Evolutionary conservation across 2,329 filamentous ascomycete genomes (phyloP).

Genomic region (Hortaea sp.): DNA sequence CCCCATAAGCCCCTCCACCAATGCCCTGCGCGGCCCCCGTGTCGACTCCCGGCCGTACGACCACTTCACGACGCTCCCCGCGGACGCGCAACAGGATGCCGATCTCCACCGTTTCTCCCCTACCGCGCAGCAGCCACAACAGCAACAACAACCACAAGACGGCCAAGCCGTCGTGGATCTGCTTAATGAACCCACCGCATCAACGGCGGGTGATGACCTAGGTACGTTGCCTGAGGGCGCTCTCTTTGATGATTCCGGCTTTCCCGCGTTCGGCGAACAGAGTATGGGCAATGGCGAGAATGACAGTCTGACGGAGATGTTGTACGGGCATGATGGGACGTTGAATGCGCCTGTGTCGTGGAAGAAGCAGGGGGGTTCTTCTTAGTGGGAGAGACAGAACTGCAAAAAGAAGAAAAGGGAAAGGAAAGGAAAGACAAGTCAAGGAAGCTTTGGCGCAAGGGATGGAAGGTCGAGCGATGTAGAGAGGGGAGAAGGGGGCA

Average conservation of each 20-base stretch:
- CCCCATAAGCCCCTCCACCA: slow-evolving; percentile 10
- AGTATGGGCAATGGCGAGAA: slow-evolving; percentile 1
- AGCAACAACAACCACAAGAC: slow-evolving; percentile 12
- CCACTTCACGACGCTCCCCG: slow-evolving; percentile 5
- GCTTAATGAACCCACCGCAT: slow-evolving; percentile 12
- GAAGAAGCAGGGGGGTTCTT: not conserved
- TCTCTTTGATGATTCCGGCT: slow-evolving; percentile 4
- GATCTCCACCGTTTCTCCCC: slow-evolving; percentile 13
- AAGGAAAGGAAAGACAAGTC: too few species aligned
- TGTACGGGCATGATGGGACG: slow-evolving; percentile 8
- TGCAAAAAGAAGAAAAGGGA: too few species aligned
- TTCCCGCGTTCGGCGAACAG: not conserved
- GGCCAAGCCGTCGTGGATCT: slow-evolving; percentile 26
- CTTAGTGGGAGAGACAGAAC: too few species aligned
- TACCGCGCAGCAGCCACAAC: not conserved
- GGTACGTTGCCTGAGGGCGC: slow-evolving; percentile 6
- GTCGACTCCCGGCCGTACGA: not conserved
- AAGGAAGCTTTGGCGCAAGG: not conserved
- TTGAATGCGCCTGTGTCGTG: not conserved
- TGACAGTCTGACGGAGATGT: slow-evolving; percentile 5
- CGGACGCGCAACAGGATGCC: slow-evolving; percentile 17
- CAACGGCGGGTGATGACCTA: slow-evolving; percentile 6
- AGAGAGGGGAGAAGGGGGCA: not conserved
- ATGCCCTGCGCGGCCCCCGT: not conserved
- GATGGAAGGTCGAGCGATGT: not conserved